Evolutionary conservation across 306 rosid genomes (phyloP).

Genomic region (Biancaea sappan): DNA sequence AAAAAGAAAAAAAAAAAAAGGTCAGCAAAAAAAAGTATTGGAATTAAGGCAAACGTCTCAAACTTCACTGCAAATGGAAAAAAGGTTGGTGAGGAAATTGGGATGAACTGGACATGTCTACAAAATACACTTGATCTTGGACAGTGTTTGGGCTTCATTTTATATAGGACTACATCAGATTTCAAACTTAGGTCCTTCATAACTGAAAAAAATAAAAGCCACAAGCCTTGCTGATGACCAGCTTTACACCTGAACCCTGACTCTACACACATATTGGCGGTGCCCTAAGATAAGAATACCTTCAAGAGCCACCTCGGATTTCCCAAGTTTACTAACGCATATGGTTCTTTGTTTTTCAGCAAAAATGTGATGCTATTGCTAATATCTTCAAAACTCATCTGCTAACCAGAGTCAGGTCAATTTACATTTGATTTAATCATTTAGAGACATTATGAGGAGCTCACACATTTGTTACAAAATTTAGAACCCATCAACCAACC

Average conservation of each 20-base stretch:
- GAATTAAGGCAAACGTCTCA: slow-evolving; percentile 26
- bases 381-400: slow-evolving; percentile 3
- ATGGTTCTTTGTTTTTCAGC: slow-evolving; percentile 9
- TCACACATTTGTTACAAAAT: not conserved
- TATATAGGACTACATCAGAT: not conserved
- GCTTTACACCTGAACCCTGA: not conserved
- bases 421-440: slow-evolving; percentile 5
- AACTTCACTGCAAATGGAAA: slow-evolving; percentile 23
- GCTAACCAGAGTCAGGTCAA: slow-evolving; percentile 22
- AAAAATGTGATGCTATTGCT: slow-evolving; percentile 7
- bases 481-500: not conserved
- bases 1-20: slow-evolving; percentile 22
- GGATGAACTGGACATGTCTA: slow-evolving; percentile 7
- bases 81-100: not conserved
- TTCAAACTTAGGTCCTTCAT: not conserved
- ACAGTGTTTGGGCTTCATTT: not conserved
- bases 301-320: slow-evolving; percentile 15
- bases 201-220: not conserved
- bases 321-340: slow-evolving; percentile 6
- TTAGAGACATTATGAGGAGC: not conserved
- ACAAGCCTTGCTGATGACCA: not conserved
- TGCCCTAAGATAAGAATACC: slow-evolving; percentile 17
- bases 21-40: slow-evolving; percentile 27
- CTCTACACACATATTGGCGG: not conserved
- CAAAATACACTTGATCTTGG: not conserved